Evolutionary conservation across 805 yeast genomes (phyloP).

Genomic region (Starmerella tilneyi): DNA sequence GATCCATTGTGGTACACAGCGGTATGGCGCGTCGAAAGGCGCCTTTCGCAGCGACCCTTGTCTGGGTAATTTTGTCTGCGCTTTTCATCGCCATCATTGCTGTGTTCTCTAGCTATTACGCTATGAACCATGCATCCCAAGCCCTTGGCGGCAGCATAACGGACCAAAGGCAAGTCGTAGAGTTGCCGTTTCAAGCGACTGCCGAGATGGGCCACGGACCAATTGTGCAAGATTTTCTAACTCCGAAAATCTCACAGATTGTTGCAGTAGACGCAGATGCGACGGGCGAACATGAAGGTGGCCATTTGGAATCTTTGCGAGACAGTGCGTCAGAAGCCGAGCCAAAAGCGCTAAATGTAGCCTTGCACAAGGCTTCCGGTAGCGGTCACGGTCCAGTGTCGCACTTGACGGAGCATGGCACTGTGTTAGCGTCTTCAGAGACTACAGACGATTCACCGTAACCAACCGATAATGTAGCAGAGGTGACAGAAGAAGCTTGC

Average conservation of each 20-base stretch:
- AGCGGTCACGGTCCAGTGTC: slow-evolving; percentile 14
- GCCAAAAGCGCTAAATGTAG: slow-evolving; percentile 1
- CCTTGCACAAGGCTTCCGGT: slow-evolving; percentile 5
- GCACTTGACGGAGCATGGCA: not conserved
- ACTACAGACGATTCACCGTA: not conserved
- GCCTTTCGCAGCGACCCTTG: slow-evolving; percentile 10
- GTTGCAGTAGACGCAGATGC: not conserved
- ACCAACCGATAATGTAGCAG: not conserved
- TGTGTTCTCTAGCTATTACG: not conserved
- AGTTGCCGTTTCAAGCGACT: no score
- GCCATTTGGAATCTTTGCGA: no score
- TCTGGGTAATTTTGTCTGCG: slow-evolving; percentile 19
- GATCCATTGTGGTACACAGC: slow-evolving; percentile 16
- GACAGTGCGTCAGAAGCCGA: no score
- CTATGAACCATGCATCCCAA: not conserved
- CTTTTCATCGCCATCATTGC: slow-evolving; percentile 15
- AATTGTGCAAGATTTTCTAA: not conserved
- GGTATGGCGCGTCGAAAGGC: not conserved
- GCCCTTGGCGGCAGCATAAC: not conserved
- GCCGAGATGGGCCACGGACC: not conserved
- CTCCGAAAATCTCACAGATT: not conserved
- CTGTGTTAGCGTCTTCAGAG: not conserved
- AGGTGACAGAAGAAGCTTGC: slow-evolving; percentile 9
- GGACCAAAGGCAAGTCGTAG: no score
- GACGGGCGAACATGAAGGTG: no score